These are phyloP conservation scores for Sechiopsis laciniata DNA, from an alignment of 306 rosid genomes.

Conservation along the genomic window DNA sequence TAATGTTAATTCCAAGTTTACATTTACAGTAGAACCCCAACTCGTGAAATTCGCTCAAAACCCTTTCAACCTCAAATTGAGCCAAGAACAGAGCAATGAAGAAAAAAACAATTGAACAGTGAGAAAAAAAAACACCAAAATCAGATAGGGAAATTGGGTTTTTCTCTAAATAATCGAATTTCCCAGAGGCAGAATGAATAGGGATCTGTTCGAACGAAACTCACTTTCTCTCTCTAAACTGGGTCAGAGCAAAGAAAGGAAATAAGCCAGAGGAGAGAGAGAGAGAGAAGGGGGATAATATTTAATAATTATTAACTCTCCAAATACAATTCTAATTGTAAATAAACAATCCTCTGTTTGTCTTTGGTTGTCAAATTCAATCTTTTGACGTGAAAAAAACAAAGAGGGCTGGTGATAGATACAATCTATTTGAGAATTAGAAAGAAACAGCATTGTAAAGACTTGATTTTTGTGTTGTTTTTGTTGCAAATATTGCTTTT, in stretches of 20 bases:
- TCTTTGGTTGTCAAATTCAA: not conserved
- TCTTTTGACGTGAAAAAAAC: conserved; percentile 37
- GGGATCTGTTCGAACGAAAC: conserved; percentile 57
- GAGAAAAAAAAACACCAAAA: conserved; percentile 20
- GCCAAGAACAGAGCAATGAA: conserved; percentile 61
- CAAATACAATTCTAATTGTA: not conserved
- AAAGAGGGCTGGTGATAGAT: not conserved
- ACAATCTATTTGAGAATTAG: conserved; percentile 24
- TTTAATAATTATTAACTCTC: conserved; percentile 2
- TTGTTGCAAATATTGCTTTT: not conserved
- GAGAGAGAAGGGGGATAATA: conserved; percentile 23
- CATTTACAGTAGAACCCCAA: conserved; percentile 28
- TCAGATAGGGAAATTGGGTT: not conserved
- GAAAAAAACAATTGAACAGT: conserved; percentile 19
- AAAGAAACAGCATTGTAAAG: conserved; percentile 22
- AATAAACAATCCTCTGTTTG: conserved; percentile 22
- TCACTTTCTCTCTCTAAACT: conserved; percentile 20
- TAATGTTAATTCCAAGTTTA: conserved; percentile 31
- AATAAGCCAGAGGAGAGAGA: conserved; percentile 25
- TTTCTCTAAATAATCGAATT: conserved; percentile 33
- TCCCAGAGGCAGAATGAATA: conserved; percentile 35
- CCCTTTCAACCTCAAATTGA: conserved; percentile 43
- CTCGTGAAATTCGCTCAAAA: conserved; percentile 37
- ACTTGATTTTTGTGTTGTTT: conserved; percentile 29
- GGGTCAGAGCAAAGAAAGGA: conserved; percentile 29